Base-by-base conservation (phyloP, 2,329 filamentous ascomycete species). In the Dryadomyces quercivorus region DNA sequence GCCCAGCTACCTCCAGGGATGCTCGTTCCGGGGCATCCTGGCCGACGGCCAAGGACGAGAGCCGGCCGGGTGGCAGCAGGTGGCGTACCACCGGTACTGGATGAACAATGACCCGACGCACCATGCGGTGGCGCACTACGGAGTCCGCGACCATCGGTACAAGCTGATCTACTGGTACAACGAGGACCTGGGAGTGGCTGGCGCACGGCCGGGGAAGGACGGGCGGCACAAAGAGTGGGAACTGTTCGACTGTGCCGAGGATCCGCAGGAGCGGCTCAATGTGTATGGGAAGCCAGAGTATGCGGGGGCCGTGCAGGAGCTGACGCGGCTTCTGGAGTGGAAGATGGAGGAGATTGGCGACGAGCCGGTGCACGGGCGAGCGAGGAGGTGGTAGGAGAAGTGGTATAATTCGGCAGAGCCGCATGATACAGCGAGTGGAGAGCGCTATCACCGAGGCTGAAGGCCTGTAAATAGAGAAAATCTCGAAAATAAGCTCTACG, bases 101-200 rank as follows among this genome's bases (percentile, higher is more conserved):
- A 78, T 78, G 75, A 72, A 78, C 61, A 69, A 69, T 21, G 75
- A 79, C 55, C 62, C 68, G 0, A 73, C 75, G 9, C 75, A 79
- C 56, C 60, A 75, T 7, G 73, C 72, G 0, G 71, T 72, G 57
- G 75, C 75, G 0, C 76, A 79, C 60, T 78, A 78, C 53, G 76
- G 75, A 1, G 66, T 77, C 7, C 66, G 76, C 0, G 67, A 78
- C 56, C 72, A 74, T 59, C 61, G 73, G 3, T 78, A 77, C 59
- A 79, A 79, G 67, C 59, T 79, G 2, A 79, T 78, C 18, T 78
- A 77, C 62, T 79, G 75, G 75, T 80, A 78, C 57, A 75, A 75
- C 50, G 72, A 78, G 59, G 67, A 66, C 10, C 66, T 77, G 15
- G 73, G 69, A 0, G 53, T 77, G 0, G 66, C 68, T 18, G 75